Evolutionary conservation across 768 basidiomycete species (phyloP), one percentile per base, ranked within the genome.

Genomic region (Trametes coccinea): DNA sequence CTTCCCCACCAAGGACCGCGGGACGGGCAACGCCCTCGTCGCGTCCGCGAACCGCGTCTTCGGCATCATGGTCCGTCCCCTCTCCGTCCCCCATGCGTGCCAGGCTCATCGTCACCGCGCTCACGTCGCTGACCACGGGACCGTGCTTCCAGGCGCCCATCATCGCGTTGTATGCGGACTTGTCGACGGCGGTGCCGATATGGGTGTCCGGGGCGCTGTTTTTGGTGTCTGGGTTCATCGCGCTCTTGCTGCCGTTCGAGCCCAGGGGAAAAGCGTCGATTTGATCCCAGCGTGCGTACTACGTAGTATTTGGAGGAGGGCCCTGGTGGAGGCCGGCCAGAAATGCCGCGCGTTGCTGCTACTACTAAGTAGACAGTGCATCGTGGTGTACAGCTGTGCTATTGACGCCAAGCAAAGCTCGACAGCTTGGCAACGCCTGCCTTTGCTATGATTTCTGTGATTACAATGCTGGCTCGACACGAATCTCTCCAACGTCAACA

Each of bases 141-240:
- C 31, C 27, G 8, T 33, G 30, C n/a, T 13, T 43, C 27, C 53
- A 80, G 80, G 77, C 83, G 1, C 80, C 79, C 0, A 75, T 82
- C 67, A 75, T 84, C 48, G 81, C 80, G 27, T 61, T 82, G 51
- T 80, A 82, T 43, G 74, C 82, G 9, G 74, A 81, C 53, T 65
- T 84, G 41, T 69, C 71, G 16, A 80, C 81, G 5, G 66, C 80
- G 1, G 80, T 78, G 1, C 85, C 84, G 16, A 83, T 86, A 34
- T 86, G 77, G 69, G 75, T 82, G 44, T 74, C 80, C 2, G 84
- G 80, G n/a, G 77, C 73, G 16, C 68, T 86, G 56, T 86, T 86
- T 69, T 41, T 85, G 29, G 72, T 73, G 4, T 70, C 82, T 4
- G 82, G 83, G 0, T 47, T 80, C 34, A 70, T 84, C 29, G 75